phyloP scores from a whole-genome alignment of 306 rosid genomes.

The Trifolium fragiferum region DNA sequence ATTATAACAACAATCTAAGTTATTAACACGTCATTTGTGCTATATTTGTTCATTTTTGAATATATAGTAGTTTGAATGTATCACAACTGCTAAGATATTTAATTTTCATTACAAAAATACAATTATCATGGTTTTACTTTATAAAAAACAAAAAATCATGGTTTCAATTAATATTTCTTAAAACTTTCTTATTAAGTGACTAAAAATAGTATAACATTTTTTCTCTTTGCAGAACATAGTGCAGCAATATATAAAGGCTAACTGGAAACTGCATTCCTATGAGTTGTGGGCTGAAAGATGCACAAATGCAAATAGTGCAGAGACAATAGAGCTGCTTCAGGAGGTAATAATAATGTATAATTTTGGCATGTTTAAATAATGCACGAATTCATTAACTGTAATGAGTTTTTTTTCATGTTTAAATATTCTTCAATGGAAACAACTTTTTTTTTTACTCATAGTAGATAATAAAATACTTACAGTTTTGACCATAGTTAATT shows the following conservation, averaged over 20 bases:
- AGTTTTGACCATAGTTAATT: no score
- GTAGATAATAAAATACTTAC: no score
- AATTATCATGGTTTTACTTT: conserved; percentile 21
- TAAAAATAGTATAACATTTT: conserved; percentile 23
- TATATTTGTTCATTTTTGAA: neutral
- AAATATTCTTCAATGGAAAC: neutral
- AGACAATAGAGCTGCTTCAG: conserved; percentile 67
- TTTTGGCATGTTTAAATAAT: no score
- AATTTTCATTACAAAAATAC: conserved; percentile 29
- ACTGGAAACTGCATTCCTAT: conserved; percentile 65
- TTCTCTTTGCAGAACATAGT: conserved; percentile 63
- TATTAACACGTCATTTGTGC: no score
- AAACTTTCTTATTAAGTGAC: conserved; percentile 32
- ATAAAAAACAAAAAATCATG: no score
- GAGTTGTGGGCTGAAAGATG: conserved; percentile 68
- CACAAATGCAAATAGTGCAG: conserved; percentile 73
- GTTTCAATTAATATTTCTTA: conserved; percentile 8
- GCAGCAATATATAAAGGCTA: conserved; percentile 54
- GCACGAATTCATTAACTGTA: conserved; percentile 11
- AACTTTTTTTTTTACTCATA: neutral
- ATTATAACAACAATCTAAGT: neutral
- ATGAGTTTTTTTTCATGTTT: conserved; percentile 19
- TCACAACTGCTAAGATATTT: neutral
- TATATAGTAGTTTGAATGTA: conserved; percentile 20
- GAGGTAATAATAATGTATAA: conserved; percentile 59